Evolutionary conservation across 2,329 filamentous ascomycete genomes (phyloP).

Genomic region (Fusarium guadeloupense): DNA sequence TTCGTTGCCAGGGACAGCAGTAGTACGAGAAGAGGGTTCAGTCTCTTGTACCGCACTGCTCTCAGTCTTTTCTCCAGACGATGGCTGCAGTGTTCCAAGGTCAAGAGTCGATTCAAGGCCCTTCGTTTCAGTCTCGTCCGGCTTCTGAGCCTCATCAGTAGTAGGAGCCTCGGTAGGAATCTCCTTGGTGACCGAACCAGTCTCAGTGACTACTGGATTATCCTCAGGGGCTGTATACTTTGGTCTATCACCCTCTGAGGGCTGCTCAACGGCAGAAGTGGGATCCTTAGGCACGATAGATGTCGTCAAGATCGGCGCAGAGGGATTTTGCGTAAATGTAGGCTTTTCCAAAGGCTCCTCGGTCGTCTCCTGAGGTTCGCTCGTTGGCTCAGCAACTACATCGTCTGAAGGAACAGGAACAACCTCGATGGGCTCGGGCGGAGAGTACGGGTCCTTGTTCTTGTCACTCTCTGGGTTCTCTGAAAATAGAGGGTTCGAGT

Average conservation of each 20-base stretch:
- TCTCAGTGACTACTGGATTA: background rate
- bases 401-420: constrained; percentile 27
- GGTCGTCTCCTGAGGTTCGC: constrained; percentile 11
- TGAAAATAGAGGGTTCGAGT: constrained; percentile 28
- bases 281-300: constrained; percentile 34
- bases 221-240: constrained; percentile 5
- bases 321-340: constrained; percentile 27
- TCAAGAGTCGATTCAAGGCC: constrained; percentile 33
- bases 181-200: background rate
- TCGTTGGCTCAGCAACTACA: constrained; percentile 9
- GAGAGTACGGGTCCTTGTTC: constrained; percentile 15
- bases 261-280: background rate
- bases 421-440: constrained; percentile 25
- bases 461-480: constrained; percentile 7
- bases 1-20: constrained; percentile 4
- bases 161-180: constrained; percentile 8
- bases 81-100: constrained; percentile 37
- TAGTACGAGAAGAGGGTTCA: constrained; percentile 9
- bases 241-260: constrained; percentile 9
- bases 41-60: constrained; percentile 21
- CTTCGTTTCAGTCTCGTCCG: constrained; percentile 9
- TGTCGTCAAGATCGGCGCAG: constrained; percentile 27
- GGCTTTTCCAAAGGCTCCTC: constrained; percentile 17
- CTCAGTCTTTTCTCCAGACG: constrained; percentile 11
- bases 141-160: constrained; percentile 14